Conservation (phyloP, 1,284 basidiomycete genomes). For the Pulchroboletus neoregius region DNA sequence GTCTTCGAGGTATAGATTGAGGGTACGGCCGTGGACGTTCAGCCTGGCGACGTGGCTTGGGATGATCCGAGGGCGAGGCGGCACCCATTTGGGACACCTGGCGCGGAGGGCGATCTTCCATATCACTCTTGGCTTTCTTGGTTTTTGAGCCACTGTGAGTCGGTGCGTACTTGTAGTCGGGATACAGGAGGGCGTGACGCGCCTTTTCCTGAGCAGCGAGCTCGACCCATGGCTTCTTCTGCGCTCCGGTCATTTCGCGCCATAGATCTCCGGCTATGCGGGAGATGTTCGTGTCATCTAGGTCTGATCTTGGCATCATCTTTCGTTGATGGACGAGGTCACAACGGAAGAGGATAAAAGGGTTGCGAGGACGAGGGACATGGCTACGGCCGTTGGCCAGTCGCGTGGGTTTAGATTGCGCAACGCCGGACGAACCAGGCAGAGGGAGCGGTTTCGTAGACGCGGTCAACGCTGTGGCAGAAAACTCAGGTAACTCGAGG, state of each 20-base stretch:
- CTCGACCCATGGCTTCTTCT: constrained; percentile 47
- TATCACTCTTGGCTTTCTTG: constrained; percentile 22
- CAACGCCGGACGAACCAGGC: constrained; percentile 24
- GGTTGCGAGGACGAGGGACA: constrained; percentile 79
- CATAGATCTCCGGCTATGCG: constrained; percentile 53
- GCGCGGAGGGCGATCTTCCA: constrained; percentile 32
- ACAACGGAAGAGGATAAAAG: constrained; percentile 83
- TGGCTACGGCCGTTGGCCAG: constrained; percentile 38
- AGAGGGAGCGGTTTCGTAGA: constrained; percentile 20
- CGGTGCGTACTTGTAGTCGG: constrained; percentile 48
- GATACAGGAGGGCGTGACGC: constrained; percentile 42
- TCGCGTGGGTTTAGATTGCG: constrained; percentile 18
- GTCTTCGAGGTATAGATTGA: constrained; percentile 26
- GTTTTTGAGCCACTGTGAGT: constrained; percentile 17
- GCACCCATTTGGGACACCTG: constrained; percentile 36
- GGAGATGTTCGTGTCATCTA: constrained; percentile 56
- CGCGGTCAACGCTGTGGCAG: neutral
- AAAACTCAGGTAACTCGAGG: constrained; percentile 6
- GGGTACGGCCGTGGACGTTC: constrained; percentile 25
- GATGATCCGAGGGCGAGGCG: constrained; percentile 2
- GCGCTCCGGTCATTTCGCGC: constrained; percentile 42
- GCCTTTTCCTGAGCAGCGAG: constrained; percentile 50
- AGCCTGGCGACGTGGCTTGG: constrained; percentile 7
- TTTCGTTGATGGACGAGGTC: constrained; percentile 51
- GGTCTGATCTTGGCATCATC: constrained; percentile 42